Percentiles rank a stretch among this genome's conserved stretches.
Conservation (phyloP, 2,329 filamentous ascomycete species). For the Beauveria caledonica region DNA sequence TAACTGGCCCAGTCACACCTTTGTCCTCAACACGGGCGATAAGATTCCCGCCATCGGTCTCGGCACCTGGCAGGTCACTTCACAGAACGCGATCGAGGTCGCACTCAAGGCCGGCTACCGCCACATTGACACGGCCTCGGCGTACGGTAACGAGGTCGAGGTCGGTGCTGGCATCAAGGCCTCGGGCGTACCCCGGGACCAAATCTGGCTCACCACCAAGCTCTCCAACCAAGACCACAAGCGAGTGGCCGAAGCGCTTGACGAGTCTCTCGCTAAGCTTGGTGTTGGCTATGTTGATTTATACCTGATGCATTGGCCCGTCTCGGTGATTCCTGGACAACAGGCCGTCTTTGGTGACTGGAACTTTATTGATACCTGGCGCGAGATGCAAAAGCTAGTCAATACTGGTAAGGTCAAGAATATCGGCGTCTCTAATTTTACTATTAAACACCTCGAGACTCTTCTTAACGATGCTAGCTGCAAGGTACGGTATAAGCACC, state of each 20-base stretch:
- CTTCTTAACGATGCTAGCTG: conserved; percentile 56
- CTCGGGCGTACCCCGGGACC: conserved; percentile 53
- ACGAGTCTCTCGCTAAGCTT: conserved; percentile 52
- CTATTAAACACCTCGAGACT: conserved; percentile 67
- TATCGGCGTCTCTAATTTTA: conserved; percentile 78
- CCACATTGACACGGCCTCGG: conserved; percentile 68
- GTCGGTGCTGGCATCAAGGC: conserved; percentile 58
- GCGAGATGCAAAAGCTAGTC: conserved; percentile 58
- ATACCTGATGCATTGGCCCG: conserved; percentile 70
- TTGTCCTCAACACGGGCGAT: conserved; percentile 65
- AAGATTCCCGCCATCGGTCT: conserved; percentile 71
- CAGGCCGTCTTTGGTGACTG: conserved; percentile 68
- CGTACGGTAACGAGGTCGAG: conserved; percentile 68
- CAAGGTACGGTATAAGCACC: conserved; percentile 36
- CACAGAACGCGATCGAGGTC: conserved; percentile 59
- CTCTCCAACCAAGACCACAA: conserved; percentile 75
- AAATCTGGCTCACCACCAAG: conserved; percentile 73
- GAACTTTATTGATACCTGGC: conserved; percentile 76
- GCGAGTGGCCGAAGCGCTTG: conserved; percentile 54
- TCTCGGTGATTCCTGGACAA: conserved; percentile 52
- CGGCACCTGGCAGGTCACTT: conserved; percentile 70
- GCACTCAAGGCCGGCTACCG: conserved; percentile 63
- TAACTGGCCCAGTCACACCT: conserved; percentile 31
- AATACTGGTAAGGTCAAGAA: conserved; percentile 64
- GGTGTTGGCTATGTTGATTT: conserved; percentile 60